Base-by-base conservation (phyloP, 2,329 filamentous ascomycete genomes). In the Chaetoscypha palmicola region DNA sequence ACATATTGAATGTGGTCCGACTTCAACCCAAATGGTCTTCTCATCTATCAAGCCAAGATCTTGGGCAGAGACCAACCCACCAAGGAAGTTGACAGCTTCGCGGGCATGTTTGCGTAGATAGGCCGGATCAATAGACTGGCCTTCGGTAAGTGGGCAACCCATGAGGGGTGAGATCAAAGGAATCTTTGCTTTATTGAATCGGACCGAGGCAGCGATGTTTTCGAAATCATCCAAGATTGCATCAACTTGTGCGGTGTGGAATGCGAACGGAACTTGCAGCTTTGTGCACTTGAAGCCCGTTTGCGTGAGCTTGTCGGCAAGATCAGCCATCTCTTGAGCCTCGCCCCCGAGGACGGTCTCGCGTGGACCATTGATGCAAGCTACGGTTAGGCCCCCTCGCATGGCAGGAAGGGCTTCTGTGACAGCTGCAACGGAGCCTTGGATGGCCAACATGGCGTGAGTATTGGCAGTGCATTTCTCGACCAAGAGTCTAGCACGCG, bases 341-440 rank as follows among this genome's bases (percentile, higher is more conserved):
- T 72, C 71, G 12, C 76, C 66, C 48, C 76, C 77, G n/a, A 92
- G 69, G 2, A 92, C 87, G 8, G 81, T 89, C 59, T 88, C 84
- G 39, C 77, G 70, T 0, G 81, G 79, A 0, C 82, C 79, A 54
- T 94, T 94, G 60, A 88, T 74, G 66, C 87, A 92, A 12, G 86
- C 82, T 41, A 72, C 60, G 4, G 62, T 65, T 55, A 43, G 14
- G 44, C 62, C 59, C 14, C 78, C 70, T 47, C 73, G 63, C 41
- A 72, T 72, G 14, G 74, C 69, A 34, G 65, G 69, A 46, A 80
- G 74, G 4, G 72, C 67, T 20, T 77, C 70, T 33, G 56, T 66
- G 37, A 62, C 50, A 37, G 53, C 33, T 44, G 43, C 47, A 9
- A 71, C 65, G 0, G 64, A 58, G 1, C 59, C 66, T n/a, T 62